Base-by-base conservation (phyloP, 108 stramenopile genomes). In the Cyclotella sp. region DNA sequence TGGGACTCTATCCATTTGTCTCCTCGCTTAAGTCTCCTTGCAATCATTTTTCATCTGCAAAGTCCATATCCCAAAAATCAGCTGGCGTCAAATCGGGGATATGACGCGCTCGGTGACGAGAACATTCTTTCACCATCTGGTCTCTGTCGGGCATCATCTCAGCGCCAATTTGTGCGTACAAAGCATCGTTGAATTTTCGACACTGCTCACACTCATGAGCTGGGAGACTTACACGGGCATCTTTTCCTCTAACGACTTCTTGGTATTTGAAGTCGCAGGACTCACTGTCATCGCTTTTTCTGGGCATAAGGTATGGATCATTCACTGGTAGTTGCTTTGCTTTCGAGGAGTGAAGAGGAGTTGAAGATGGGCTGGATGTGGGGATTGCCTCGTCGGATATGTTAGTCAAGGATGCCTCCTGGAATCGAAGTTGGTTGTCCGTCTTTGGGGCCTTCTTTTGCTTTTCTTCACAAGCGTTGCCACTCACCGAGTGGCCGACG, bases 151-250 rank as follows among this genome's bases (percentile, higher is more conserved):
- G 78, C 52, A 68, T 75, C 52, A 68, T 75, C 1, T 77, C 54
- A 4, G 59, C 71, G 14, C 74, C 64, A n/a, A 47, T 73, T 57
- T 72, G 70, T 21, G 62, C 68, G 47, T 42, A 51, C 1, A 86
- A 15, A 5, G 86, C 86, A 58, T 84, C 70, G 46, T 73, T 70
- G 66, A 84, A 87, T 22, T 70, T 71, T 14, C 68, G 18, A 58
- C 86, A 87, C 30, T 77, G 47, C 68, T 81, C 83, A 53, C 86
- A 87, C 13, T 84, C 81, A 14, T 78, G 69, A 27, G 76, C 86
- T n/a, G 79, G 82, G 22, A 87, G 68, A 49, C 59, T 67, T 68
- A 46, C 49, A 0, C 86, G 71, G 26, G 71, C 67, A 27, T 68
- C 71, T 22, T 69, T 78, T 14, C 76, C 81, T 54, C 84, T 55